Conservation (phyloP, 2,329 filamentous ascomycete genomes). For the Dactylellina parvicollis region DNA sequence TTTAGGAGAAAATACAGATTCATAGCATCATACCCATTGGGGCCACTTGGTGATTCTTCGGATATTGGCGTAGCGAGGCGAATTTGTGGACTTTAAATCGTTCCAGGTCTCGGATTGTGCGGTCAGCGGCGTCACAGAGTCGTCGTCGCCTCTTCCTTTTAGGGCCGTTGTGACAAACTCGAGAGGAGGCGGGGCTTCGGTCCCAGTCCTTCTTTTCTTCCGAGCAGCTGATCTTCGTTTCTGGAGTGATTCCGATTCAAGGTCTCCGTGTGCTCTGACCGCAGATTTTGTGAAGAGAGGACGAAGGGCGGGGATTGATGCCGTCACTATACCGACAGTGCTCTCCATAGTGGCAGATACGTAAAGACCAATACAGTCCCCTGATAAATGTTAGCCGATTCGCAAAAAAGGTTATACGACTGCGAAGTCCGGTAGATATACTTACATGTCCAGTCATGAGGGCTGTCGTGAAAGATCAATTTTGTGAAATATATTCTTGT, state of each 20-base stretch:
- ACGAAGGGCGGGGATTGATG: constrained; percentile 40
- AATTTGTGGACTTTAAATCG: constrained; percentile 10
- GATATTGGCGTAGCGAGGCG: constrained; percentile 2
- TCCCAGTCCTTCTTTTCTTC: constrained; percentile 30
- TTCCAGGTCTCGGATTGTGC: constrained; percentile 25
- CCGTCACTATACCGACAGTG: constrained; percentile 39
- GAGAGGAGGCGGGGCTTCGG: constrained; percentile 19
- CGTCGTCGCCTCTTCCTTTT: constrained; percentile 20
- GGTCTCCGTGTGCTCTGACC: constrained; percentile 19
- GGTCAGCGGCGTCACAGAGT: constrained; percentile 35
- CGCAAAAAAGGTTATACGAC: not conserved
- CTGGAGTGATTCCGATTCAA: constrained; percentile 28
- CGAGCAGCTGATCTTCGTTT: constrained; percentile 40
- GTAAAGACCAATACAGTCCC: constrained; percentile 41
- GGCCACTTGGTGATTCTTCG: constrained; percentile 26
- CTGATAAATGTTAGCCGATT: not conserved
- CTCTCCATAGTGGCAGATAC: constrained; percentile 29
- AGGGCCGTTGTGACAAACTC: constrained; percentile 41
- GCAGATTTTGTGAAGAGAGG: constrained; percentile 36
- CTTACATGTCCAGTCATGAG: constrained; percentile 47
- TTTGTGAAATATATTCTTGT: constrained; percentile 50
- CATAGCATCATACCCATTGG: constrained; percentile 28
- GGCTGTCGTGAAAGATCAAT: constrained; percentile 33
- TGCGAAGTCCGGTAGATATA: not conserved
- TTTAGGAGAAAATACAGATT: not conserved